Base-by-base conservation (phyloP, 2,329 filamentous ascomycete species). In the Didymella lethalis region DNA sequence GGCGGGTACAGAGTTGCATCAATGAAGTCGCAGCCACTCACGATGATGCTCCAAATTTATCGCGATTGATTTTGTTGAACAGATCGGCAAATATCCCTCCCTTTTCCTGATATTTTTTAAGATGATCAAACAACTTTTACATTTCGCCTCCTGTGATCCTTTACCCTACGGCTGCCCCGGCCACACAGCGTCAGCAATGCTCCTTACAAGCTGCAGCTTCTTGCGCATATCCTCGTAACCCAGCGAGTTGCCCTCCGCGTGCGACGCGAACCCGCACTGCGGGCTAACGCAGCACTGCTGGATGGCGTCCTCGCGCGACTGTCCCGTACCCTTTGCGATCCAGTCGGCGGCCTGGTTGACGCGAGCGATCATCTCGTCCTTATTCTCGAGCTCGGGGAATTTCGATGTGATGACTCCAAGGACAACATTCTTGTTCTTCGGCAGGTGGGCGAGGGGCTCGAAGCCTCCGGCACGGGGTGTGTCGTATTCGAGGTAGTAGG, bases 131-230 rank as follows among this genome's bases (percentile, higher is more conserved):
- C 20, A 52, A 28, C 29, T 54, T 43, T 25, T 34, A 34, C 45
- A 50, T 12, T 26, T 14, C 20, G 10, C 26, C 26, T 46, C 43
- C 34, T 67, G 1, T 28, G 16, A n/a, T 4, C 2, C 41, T 28
- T 47, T 48, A 85, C 41, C 32, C 45, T 48, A 85, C 63, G 79
- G 72, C 77, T 86, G 77, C 20, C 81, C 81, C 4, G 83, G 82
- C 90, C 90, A 93, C 57, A 93, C 84, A 69, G 89, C 86, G 71
- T 92, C 85, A 2, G 90, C 90, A 68, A 93, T 86, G 66, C 86
- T 81, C 63, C 90, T 84, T 18, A 93, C 88, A 51, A 93, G 78
- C 64, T 84, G 81, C 69, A 93, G 77, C 81, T 93, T 93, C 75
- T 84, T 86, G 78, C 86, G 86, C 87, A 93, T 89, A 62, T 90